Evolutionary conservation across 2,329 filamentous ascomycete genomes (phyloP).

Genomic region (Alternaria hordeiaustralica): DNA sequence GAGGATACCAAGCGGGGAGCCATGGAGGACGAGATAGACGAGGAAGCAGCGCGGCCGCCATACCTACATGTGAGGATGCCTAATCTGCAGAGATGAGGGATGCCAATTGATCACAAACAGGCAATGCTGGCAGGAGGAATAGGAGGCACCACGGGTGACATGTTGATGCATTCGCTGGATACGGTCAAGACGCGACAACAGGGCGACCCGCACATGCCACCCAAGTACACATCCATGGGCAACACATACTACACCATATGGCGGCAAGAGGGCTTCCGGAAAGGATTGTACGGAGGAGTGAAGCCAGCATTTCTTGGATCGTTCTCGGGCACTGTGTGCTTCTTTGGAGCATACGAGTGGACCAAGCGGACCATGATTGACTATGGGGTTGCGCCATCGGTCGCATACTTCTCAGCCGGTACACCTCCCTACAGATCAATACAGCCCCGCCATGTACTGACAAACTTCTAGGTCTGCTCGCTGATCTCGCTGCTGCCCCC

Average conservation of each 20-base stretch:
- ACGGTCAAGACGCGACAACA: constrained; percentile 98
- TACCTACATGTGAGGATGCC: constrained; percentile 54
- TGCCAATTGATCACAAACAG: constrained; percentile 56
- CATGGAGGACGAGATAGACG: constrained; percentile 42
- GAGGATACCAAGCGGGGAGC: constrained; percentile 24
- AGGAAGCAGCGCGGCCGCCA: constrained; percentile 54
- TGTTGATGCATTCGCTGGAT: constrained; percentile 98
- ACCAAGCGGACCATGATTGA: constrained; percentile 92
- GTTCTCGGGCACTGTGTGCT: constrained; percentile 90
- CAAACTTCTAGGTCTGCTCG: constrained; percentile 73
- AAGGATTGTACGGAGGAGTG: constrained; percentile 93
- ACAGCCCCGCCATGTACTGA: neutral
- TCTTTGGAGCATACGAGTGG: constrained; percentile 96
- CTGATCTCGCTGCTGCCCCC: constrained; percentile 88
- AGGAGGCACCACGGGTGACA: constrained; percentile 90
- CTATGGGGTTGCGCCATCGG: constrained; percentile 76
- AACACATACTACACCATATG: constrained; percentile 93
- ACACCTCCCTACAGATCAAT: constrained; percentile 31
- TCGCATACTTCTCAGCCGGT: constrained; percentile 89
- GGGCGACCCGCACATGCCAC: constrained; percentile 89
- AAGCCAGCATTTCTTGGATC: constrained; percentile 88
- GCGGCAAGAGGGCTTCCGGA: constrained; percentile 84
- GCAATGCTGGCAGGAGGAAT: constrained; percentile 94
- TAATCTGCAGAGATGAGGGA: constrained; percentile 5
- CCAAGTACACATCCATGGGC: constrained; percentile 89